Conservation (phyloP, 2,329 filamentous ascomycete genomes). For the Chalaropsis ovoidea region DNA sequence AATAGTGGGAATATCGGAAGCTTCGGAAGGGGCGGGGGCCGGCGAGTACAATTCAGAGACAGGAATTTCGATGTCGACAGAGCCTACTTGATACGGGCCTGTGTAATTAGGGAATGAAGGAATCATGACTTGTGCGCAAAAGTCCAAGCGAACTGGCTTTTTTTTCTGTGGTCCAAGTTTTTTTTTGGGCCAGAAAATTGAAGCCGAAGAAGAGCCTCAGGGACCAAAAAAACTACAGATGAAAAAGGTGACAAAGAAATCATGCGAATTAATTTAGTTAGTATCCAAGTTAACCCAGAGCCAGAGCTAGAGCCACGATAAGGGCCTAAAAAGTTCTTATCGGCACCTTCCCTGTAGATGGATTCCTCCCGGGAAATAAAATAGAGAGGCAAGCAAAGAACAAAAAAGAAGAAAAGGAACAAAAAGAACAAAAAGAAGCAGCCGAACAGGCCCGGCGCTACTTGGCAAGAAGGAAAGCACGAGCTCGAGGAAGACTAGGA, state of each 20-base stretch:
- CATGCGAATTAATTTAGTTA: background rate
- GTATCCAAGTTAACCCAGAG: background rate
- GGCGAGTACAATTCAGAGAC: constrained; percentile 49
- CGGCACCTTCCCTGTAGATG: background rate
- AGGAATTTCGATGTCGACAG: constrained; percentile 70
- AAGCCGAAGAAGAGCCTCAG: background rate
- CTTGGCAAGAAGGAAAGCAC: no score
- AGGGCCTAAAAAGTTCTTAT: constrained; percentile 10
- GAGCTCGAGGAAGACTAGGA: no score
- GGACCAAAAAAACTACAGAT: background rate
- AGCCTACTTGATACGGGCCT: constrained; percentile 69
- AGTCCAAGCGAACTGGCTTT: constrained; percentile 1
- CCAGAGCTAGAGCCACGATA: background rate
- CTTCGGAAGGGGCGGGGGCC: constrained; percentile 43
- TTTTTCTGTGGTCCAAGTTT: constrained; percentile 2
- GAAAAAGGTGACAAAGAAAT: constrained; percentile 13
- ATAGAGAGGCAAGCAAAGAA: constrained; percentile 3
- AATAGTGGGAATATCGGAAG: constrained; percentile 56
- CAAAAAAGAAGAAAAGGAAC: background rate
- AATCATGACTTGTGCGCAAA: constrained; percentile 32
- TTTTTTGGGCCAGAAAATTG: background rate
- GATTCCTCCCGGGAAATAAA: background rate
- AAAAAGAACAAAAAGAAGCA: background rate
- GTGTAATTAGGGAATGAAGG: constrained; percentile 65
- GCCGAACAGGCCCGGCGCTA: background rate